phyloP scores from a whole-genome alignment of 2,329 filamentous ascomycete species.

The Clarireedia sp. region DNA sequence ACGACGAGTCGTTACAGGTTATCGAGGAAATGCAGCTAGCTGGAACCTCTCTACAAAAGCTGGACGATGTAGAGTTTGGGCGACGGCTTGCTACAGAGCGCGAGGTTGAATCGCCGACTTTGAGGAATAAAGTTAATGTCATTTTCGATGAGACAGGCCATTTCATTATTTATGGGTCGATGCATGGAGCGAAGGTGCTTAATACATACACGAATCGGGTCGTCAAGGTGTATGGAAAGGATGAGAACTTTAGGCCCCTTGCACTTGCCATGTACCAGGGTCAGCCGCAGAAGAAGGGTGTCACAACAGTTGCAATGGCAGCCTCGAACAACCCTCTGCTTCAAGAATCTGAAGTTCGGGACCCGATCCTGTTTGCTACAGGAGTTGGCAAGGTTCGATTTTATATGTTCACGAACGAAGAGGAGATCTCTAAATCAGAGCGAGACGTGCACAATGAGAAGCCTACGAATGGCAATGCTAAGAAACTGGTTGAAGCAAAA shows the following conservation, averaged over 20 bases:
- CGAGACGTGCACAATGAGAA: constrained; percentile 95
- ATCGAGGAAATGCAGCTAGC: constrained; percentile 93
- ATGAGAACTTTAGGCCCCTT: constrained; percentile 78
- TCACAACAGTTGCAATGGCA: constrained; percentile 95
- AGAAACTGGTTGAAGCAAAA: constrained; percentile 50
- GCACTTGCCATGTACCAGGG: constrained; percentile 89
- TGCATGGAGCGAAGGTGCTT: constrained; percentile 87
- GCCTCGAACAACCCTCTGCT: constrained; percentile 88
- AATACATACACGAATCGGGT: constrained; percentile 93
- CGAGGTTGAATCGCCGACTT: constrained; percentile 65
- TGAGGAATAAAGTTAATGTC: constrained; percentile 70
- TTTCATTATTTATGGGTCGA: constrained; percentile 89
- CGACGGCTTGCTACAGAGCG: constrained; percentile 78
- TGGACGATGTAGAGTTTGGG: constrained; percentile 90
- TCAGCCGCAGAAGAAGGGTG: constrained; percentile 84
- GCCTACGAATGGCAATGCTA: constrained; percentile 55
- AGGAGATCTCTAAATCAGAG: constrained; percentile 71
- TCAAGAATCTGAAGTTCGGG: constrained; percentile 81
- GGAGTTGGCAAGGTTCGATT: constrained; percentile 84
- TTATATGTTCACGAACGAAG: constrained; percentile 96
- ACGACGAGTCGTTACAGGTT: constrained; percentile 86
- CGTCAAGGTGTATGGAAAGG: constrained; percentile 81
- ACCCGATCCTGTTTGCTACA: constrained; percentile 81
- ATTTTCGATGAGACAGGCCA: constrained; percentile 94
- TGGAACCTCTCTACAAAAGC: constrained; percentile 69